Evolutionary conservation across 345 rosid species (phyloP).

Genomic region (Citrus maxima): DNA sequence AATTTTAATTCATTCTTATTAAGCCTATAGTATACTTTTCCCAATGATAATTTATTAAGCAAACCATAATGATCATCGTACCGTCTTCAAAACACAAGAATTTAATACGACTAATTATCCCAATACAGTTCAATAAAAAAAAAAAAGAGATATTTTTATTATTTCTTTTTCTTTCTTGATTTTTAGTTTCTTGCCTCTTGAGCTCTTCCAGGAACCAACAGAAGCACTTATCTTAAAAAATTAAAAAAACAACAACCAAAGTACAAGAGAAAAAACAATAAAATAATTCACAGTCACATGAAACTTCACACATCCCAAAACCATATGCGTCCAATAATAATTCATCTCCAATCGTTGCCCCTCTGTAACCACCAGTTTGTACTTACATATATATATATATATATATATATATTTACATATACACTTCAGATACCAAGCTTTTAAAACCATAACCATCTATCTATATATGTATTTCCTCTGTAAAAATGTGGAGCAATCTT

Average conservation of each 20-base stretch:
- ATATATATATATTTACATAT: no score
- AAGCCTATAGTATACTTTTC: no score
- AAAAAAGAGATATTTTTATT: background rate
- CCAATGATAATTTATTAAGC: no score
- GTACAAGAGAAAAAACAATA: conserved; percentile 1
- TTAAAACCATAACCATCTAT: background rate
- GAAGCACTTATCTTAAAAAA: no score
- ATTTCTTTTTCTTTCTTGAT: background rate
- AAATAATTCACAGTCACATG: conserved; percentile 17
- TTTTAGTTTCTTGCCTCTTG: conserved; percentile 13
- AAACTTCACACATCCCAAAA: conserved; percentile 24
- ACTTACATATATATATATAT: background rate
- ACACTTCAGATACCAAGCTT: background rate
- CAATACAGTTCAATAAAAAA: no score
- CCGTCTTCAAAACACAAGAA: no score
- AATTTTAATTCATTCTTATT: no score
- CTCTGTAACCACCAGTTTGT: conserved; percentile 11
- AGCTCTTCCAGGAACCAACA: conserved; percentile 16
- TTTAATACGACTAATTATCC: no score
- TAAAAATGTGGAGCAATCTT: conserved; percentile 50
- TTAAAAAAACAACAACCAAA: background rate
- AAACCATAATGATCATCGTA: no score
- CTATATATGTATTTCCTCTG: background rate
- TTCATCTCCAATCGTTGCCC: conserved; percentile 5
- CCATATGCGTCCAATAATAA: conserved; percentile 14